Evolutionary conservation across 2,329 filamentous ascomycete species (phyloP), one percentile per base, ranked within the genome.

Genomic region (Monosporascus ibericus): DNA sequence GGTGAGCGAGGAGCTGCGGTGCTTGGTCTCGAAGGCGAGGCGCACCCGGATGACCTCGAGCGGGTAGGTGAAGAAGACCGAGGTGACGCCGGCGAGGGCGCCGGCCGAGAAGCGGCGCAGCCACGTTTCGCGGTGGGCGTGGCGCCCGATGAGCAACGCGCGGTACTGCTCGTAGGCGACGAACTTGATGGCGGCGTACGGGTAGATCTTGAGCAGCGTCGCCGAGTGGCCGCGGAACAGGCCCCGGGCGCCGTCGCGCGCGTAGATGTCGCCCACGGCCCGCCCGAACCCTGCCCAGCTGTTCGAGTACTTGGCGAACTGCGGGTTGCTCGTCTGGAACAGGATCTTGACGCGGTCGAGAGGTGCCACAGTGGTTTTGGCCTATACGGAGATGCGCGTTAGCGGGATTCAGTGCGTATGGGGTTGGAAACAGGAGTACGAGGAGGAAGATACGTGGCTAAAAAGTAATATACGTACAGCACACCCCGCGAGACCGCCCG

Each of bases 311-410:
- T 95, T 96, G 50, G 87, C 82, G 68, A 96, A 99, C 61, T 94
- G 87, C 3, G 94, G 94, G 65, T 94, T 96, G 65, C 88, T 90
- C 49, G 94, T 88, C 70, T 99, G 94, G 74, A 99, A 97, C 42
- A 99, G 87, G 66, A 99, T 99, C 74, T 99, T 99, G 65, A 99
- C 94, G 60, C 94, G 87, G 72, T 99, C 94, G 58, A 99, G 87
- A 24, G 94, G 94, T 24, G 91, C 94, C 38, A 99, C 95, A 6
- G 95, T 78, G 0, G 92, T 96, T 78, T 99, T 99, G 56, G 88
- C 94, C 91, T 96, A 62, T 49, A 55, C 52, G 49, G 40, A 44
- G 22, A 25, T 15, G 11, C 14, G 9, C 22, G 17, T 46, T 30
- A 46, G 42, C 9, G 18, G 11, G 18, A 9, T 42, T 18, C 18